Evolutionary conservation across 1,139 yeast genomes (phyloP).

Genomic region (Entelexis paramagnoliae): DNA sequence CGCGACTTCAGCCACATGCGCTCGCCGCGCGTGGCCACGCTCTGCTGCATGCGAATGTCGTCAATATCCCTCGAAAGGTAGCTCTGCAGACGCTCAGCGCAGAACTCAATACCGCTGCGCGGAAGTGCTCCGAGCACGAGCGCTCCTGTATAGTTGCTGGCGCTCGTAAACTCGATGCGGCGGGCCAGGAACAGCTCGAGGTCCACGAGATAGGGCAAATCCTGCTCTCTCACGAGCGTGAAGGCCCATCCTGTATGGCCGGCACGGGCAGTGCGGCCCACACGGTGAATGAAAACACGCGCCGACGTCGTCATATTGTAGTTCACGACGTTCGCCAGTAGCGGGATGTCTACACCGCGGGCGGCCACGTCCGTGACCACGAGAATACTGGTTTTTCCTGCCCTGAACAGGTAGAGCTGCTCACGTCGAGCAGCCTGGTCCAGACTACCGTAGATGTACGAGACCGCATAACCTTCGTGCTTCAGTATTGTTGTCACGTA

Average conservation of each 20-base stretch:
- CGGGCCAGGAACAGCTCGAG: conserved; percentile 83
- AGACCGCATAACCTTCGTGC: conserved; percentile 73
- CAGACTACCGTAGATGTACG: conserved; percentile 86
- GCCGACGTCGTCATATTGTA: conserved; percentile 86
- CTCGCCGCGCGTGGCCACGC: conserved; percentile 80
- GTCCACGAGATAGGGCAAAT: conserved; percentile 81
- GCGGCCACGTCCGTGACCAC: conserved; percentile 99
- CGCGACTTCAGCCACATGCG: conserved; percentile 76
- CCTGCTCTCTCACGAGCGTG: conserved; percentile 74
- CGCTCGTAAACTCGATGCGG: conserved; percentile 38
- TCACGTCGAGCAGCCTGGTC: conserved; percentile 92
- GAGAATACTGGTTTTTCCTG: conserved; percentile 69
- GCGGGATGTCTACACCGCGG: conserved; percentile 97
- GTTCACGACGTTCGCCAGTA: conserved; percentile 86
- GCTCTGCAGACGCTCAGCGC: conserved; percentile 61
- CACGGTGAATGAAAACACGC: conserved; percentile 90
- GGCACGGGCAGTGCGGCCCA: conserved; percentile 99
- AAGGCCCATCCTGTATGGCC: conserved; percentile 98
- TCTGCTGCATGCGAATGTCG: conserved; percentile 55
- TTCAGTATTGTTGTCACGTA: conserved; percentile 61
- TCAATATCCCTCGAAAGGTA: conserved; percentile 48
- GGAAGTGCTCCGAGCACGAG: conserved; percentile 80
- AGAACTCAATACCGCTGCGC: conserved; percentile 55
- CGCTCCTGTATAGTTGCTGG: conserved; percentile 59
- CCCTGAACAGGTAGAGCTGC: conserved; percentile 74